Conservation (phyloP, 164 flowering plant genomes). For the Pachysandra terminalis region DNA sequence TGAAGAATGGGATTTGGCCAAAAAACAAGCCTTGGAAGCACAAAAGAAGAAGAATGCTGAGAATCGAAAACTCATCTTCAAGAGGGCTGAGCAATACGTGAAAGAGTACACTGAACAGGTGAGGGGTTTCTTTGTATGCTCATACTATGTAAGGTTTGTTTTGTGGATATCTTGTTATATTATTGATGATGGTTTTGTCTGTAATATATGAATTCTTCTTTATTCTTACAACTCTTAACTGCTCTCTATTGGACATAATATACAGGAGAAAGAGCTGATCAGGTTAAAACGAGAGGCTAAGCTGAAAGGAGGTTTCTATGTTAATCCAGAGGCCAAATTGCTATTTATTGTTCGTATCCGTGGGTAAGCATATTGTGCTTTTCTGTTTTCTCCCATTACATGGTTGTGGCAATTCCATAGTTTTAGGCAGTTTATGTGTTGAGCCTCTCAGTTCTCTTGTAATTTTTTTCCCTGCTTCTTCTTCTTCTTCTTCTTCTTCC, state of each 20-base stretch:
- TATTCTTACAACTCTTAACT: too few relatives aligned
- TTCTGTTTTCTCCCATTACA: slow-evolving; percentile 4
- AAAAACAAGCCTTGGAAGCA: slow-evolving; percentile 19
- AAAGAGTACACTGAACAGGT: slow-evolving; percentile 33
- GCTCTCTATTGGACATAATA: too few relatives aligned
- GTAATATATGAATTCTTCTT: too few relatives aligned
- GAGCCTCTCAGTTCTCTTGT: too few relatives aligned
- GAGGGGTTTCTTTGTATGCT: too few relatives aligned
- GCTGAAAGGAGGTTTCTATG: slow-evolving; percentile 57
- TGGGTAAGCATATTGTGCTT: slow-evolving; percentile 51
- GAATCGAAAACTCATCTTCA: slow-evolving; percentile 33
- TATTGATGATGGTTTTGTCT: too few relatives aligned
- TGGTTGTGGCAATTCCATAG: too few relatives aligned
- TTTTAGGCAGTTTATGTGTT: too few relatives aligned
- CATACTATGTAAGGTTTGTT: too few relatives aligned
- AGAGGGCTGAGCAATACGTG: slow-evolving; percentile 29
- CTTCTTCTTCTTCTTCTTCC: too few relatives aligned
- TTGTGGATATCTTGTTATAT: too few relatives aligned
- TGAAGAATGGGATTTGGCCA: slow-evolving; percentile 36
- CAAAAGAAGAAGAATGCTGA: slow-evolving; percentile 26
- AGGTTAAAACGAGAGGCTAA: slow-evolving; percentile 36
- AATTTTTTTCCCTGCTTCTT: too few relatives aligned
- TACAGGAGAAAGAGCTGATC: slow-evolving; percentile 32
- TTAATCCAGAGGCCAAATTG: slow-evolving; percentile 55
- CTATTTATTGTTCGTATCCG: slow-evolving; percentile 53